Conservation (phyloP, 257 asterid species). For the Solanum etuberosum region DNA sequence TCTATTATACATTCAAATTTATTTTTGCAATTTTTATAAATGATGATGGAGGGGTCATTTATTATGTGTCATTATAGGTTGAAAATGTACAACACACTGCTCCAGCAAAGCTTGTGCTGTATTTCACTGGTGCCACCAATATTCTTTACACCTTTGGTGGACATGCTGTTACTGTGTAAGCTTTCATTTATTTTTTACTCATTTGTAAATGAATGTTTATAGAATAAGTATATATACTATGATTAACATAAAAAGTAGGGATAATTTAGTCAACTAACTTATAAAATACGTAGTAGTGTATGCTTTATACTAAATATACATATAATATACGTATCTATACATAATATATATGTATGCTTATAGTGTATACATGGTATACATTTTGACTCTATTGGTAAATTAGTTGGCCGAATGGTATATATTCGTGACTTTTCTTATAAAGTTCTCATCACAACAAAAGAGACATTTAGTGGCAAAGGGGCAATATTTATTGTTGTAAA, state of each 20-base stretch:
- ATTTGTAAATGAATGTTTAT: not conserved
- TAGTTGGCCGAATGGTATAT: not conserved
- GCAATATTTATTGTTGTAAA: not conserved
- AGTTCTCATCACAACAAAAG: not conserved
- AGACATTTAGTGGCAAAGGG: not conserved
- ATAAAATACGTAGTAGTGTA: not conserved
- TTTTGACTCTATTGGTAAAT: not conserved
- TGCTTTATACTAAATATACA: not conserved
- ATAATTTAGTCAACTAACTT: not conserved
- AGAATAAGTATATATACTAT: not conserved
- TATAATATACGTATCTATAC: not conserved
- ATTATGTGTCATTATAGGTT: slow-evolving; percentile 22
- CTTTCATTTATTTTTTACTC: not conserved
- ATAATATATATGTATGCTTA: too few relatives aligned
- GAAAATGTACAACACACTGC: slow-evolving; percentile 72
- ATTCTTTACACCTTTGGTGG: slow-evolving; percentile 95
- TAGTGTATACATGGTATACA: not conserved
- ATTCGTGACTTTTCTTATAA: not conserved
- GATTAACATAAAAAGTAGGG: not conserved
- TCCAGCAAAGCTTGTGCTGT: slow-evolving; percentile 61
- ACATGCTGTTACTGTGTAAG: slow-evolving; percentile 98
- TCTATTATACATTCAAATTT: not conserved
- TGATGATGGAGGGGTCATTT: not conserved
- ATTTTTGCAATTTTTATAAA: not conserved
- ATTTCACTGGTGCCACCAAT: slow-evolving; percentile 98